phyloP scores from a whole-genome alignment of 2,329 filamentous ascomycete genomes.

The Cladosporium oxysporum region DNA sequence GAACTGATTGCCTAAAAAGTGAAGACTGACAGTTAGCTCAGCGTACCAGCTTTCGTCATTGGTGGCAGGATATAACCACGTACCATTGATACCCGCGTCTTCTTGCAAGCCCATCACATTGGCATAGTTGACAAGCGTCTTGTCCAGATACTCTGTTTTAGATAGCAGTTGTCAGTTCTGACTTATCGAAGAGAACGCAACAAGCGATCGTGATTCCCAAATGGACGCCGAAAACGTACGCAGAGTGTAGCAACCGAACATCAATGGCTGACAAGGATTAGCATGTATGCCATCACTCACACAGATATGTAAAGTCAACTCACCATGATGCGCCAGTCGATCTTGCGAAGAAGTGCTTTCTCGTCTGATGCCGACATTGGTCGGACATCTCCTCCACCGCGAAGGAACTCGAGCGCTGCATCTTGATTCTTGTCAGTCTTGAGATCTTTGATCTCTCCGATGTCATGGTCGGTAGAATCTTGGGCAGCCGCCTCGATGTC shows the following conservation, averaged over 20 bases:
- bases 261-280: conserved; percentile 47
- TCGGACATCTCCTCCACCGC: conserved; percentile 30
- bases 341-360: conserved; percentile 49
- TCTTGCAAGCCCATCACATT: conserved; percentile 64
- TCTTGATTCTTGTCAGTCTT: conserved; percentile 32
- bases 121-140: conserved; percentile 57
- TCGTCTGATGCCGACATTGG: conserved; percentile 29
- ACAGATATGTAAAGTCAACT: neutral
- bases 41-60: neutral
- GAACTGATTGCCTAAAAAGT: conserved; percentile 50
- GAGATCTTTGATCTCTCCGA: conserved; percentile 33
- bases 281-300: neutral
- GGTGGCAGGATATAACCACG: conserved; percentile 32
- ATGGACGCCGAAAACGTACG: conserved; percentile 48
- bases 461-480: conserved; percentile 20
- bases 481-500: conserved; percentile 24
- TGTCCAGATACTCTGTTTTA: conserved; percentile 41
- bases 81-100: conserved; percentile 57
- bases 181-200: neutral
- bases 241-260: conserved; percentile 63
- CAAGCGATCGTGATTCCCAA: conserved; percentile 18
- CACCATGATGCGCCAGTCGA: conserved; percentile 58
- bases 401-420: conserved; percentile 36
- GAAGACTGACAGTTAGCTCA: neutral
- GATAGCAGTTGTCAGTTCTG: neutral